A percentile compares a stretch with the other conserved stretches of the same genome.
These are phyloP conservation scores for Flaveria linearis DNA, from an alignment of 129 eudicot genomes.

Conservation along the genomic window DNA sequence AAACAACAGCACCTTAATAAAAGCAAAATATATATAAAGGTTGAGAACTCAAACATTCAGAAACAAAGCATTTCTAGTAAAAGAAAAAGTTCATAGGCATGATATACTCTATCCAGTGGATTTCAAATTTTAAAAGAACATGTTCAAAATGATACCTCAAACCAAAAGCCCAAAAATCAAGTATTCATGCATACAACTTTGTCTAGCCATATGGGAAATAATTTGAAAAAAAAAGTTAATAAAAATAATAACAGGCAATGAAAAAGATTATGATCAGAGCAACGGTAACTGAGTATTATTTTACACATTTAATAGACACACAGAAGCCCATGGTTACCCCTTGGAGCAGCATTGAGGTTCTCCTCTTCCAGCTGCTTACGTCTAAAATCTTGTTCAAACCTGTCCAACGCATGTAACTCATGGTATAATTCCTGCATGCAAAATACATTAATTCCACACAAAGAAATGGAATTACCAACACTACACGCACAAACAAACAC, in stretches of 20 bases:
- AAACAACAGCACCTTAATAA: background rate
- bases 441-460: conserved; percentile 3
- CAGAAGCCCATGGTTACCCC: conserved; percentile 47
- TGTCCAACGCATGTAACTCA: conserved; percentile 92
- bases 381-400: conserved; percentile 86
- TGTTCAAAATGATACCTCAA: background rate
- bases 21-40: background rate
- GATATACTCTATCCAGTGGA: conserved; percentile 2
- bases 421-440: conserved; percentile 89
- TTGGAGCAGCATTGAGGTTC: conserved; percentile 66
- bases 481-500: background rate
- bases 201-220: background rate
- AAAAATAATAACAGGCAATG: background rate
- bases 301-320: background rate
- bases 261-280: background rate
- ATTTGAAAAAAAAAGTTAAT: background rate
- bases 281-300: background rate
- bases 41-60: background rate
- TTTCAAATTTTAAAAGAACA: background rate
- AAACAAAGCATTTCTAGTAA: background rate
- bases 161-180: background rate
- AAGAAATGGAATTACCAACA: no score
- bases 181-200: background rate
- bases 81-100: background rate
- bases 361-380: conserved; percentile 91